Evolutionary conservation across 768 basidiomycete genomes (phyloP).

Genomic region (Mycena albidolilacea): DNA sequence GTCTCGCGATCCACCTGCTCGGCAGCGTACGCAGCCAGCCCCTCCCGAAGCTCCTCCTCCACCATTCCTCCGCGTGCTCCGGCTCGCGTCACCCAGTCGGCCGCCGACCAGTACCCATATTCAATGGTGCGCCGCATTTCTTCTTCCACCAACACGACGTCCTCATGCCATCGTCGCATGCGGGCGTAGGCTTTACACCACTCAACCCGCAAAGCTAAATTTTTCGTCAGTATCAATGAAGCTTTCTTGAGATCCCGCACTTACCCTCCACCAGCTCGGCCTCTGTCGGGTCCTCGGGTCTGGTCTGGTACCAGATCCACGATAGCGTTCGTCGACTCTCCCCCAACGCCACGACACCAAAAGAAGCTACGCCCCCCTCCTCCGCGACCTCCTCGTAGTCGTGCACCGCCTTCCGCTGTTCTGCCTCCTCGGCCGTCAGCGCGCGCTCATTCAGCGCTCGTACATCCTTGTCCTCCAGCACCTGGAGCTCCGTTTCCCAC

Average conservation of each 20-base stretch:
- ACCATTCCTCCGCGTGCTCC: neutral
- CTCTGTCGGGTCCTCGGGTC: no score
- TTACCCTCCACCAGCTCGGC: conserved; percentile 1
- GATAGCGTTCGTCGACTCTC: neutral
- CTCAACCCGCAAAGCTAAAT: neutral
- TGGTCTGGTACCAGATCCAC: no score
- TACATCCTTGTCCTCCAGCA: no score
- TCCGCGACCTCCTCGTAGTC: no score
- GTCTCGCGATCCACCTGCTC: neutral
- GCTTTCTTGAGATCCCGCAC: neutral
- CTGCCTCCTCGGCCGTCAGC: conserved; percentile 4
- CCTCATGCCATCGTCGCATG: conserved; percentile 22
- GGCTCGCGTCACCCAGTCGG: neutral
- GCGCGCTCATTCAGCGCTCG: neutral
- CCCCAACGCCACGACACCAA: neutral
- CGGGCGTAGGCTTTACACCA: neutral
- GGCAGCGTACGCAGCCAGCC: neutral
- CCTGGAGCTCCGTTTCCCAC: no score
- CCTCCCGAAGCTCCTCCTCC: neutral
- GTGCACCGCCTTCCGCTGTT: neutral
- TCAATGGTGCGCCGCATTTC: conserved; percentile 19
- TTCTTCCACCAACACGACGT: conserved; percentile 13
- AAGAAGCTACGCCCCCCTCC: no score
- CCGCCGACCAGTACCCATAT: neutral
- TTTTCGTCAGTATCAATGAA: no score